Conservation (phyloP, 495 filamentous ascomycete species). For the Aspergillus avenaceus region DNA sequence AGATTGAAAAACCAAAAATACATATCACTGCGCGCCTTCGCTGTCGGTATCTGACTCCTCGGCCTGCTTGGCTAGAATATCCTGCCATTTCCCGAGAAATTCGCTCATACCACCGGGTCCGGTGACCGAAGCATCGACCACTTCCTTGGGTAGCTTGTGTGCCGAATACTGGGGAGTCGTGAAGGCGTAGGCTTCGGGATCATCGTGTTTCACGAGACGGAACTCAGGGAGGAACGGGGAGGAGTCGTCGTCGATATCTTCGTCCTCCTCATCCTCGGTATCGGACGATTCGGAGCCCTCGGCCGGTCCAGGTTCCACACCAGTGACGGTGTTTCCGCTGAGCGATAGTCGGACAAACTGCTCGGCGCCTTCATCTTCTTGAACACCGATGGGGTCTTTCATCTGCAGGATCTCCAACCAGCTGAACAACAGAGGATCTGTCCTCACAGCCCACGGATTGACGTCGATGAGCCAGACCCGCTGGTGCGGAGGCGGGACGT, state of each 20-base stretch:
- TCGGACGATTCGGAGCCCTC: slow-evolving; percentile 23
- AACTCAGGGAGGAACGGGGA: slow-evolving; percentile 68
- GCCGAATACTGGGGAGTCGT: slow-evolving; percentile 84
- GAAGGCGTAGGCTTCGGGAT: slow-evolving; percentile 84
- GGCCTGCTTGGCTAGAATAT: slow-evolving; percentile 59
- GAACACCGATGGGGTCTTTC: slow-evolving; percentile 47
- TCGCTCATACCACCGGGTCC: slow-evolving; percentile 69
- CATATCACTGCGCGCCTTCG: slow-evolving; percentile 31
- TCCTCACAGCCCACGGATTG: slow-evolving; percentile 90
- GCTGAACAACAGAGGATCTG: slow-evolving; percentile 83
- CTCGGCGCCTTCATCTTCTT: slow-evolving; percentile 27
- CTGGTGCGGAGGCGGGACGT: slow-evolving; percentile 74
- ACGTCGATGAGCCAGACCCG: slow-evolving; percentile 86
- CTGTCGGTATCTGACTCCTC: slow-evolving; percentile 45
- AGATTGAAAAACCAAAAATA: slow-evolving; percentile 1
- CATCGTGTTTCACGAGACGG: slow-evolving; percentile 73
- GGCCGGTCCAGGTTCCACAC: slow-evolving; percentile 7
- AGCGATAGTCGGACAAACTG: slow-evolving; percentile 41
- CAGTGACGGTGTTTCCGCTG: slow-evolving; percentile 18
- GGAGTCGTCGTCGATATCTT: slow-evolving; percentile 50
- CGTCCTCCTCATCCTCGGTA: slow-evolving; percentile 31
- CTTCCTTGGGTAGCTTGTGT: slow-evolving; percentile 90
- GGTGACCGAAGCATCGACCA: slow-evolving; percentile 81
- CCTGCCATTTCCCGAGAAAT: slow-evolving; percentile 84
- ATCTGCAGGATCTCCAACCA: slow-evolving; percentile 83